These are phyloP conservation scores for Saussurea involucrata DNA, from an alignment of 129 eudicot species.

Conservation along the genomic window DNA sequence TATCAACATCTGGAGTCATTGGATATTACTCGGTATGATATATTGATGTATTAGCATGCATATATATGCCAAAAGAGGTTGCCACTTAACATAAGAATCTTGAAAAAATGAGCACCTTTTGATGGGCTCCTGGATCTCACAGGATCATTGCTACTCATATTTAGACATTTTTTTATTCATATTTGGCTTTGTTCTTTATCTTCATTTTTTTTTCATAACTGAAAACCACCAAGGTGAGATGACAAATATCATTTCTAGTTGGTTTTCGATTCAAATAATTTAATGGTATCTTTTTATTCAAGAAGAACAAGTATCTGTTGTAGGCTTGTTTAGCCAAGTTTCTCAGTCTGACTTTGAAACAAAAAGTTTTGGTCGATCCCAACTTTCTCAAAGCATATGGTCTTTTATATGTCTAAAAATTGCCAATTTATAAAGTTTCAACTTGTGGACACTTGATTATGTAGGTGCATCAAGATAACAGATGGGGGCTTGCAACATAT, in stretches of 20 bases:
- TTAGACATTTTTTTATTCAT: not conserved
- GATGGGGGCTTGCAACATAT: constrained; percentile 69
- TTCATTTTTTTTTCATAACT: not conserved
- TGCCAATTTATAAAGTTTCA: not conserved
- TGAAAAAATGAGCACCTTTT: not conserved
- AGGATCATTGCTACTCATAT: not conserved
- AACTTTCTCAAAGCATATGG: not conserved
- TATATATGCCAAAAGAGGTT: not conserved
- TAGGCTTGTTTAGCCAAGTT: not conserved
- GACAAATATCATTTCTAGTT: not conserved
- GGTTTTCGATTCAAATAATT: not conserved
- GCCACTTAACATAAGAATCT: not conserved
- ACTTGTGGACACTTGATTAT: constrained; percentile 12
- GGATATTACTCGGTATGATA: constrained; percentile 76
- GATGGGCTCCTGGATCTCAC: not conserved
- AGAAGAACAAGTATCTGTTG: not conserved
- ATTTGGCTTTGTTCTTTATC: not conserved
- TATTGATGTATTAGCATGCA: not conserved
- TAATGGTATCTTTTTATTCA: not conserved
- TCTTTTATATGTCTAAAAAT: not conserved
- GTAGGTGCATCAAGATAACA: constrained; percentile 85
- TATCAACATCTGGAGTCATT: constrained; percentile 63
- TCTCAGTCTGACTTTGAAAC: not conserved
- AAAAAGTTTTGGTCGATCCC: not conserved
- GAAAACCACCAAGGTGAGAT: not conserved